Conservation (phyloP, 495 filamentous ascomycete species). For the Echria macrotheca region DNA sequence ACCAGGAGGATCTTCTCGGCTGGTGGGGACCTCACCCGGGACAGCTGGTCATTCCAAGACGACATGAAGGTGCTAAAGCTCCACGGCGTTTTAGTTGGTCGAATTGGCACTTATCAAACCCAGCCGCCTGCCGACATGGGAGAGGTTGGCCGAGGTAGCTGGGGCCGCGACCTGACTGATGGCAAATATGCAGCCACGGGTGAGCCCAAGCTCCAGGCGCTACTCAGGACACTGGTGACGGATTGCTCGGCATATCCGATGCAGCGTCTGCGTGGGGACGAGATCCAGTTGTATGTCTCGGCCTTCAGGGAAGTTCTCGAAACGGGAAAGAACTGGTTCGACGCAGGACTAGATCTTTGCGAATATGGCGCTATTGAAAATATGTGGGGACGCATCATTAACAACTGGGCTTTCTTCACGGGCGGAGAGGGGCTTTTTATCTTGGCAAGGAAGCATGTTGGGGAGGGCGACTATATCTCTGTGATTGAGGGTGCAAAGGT, state of each 20-base stretch:
- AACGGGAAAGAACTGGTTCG: neutral
- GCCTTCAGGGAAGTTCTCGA: neutral
- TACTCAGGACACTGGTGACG: conserved; percentile 14
- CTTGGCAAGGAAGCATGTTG: neutral
- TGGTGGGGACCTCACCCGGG: neutral
- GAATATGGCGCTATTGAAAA: neutral
- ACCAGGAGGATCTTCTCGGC: conserved; percentile 1
- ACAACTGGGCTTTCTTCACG: conserved; percentile 8
- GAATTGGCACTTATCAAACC: neutral
- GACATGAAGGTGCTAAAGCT: neutral
- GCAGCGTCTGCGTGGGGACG: neutral
- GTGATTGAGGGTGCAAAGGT: conserved; percentile 19
- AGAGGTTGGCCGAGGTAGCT: neutral
- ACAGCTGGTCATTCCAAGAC: neutral
- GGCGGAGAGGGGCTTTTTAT: conserved; percentile 7
- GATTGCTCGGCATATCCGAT: conserved; percentile 18
- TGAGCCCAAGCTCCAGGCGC: conserved; percentile 9
- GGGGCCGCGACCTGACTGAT: neutral
- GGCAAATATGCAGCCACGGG: neutral
- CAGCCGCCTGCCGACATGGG: neutral
- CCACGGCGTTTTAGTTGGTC: neutral
- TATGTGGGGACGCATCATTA: neutral
- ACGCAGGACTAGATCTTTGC: neutral
- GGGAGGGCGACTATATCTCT: conserved; percentile 10
- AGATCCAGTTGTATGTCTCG: conserved; percentile 6